Conservation (phyloP, 2,329 filamentous ascomycete genomes). For the Talaromyces sp. region DNA sequence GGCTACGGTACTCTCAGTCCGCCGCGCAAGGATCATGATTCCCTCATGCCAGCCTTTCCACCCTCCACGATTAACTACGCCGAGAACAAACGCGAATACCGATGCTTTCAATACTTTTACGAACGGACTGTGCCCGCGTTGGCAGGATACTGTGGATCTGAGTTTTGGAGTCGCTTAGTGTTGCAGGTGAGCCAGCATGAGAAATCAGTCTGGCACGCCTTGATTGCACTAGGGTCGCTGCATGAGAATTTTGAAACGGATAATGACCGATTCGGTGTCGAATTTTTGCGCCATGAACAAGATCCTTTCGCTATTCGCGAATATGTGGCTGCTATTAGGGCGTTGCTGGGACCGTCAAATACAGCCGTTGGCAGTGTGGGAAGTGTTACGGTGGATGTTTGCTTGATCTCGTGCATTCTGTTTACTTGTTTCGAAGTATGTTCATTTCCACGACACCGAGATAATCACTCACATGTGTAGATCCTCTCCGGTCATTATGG, state of each 20-base stretch:
- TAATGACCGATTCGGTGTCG: neutral
- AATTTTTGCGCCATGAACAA: neutral
- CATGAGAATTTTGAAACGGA: slow-evolving; percentile 25
- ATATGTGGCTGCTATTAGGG: slow-evolving; percentile 9
- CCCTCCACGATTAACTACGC: neutral
- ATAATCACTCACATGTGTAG: slow-evolving; percentile 13
- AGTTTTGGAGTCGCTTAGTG: slow-evolving; percentile 26
- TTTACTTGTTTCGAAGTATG: slow-evolving; percentile 27
- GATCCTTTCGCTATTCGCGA: slow-evolving; percentile 10
- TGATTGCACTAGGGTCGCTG: slow-evolving; percentile 29
- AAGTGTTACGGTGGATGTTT: slow-evolving; percentile 19
- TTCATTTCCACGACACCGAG: neutral
- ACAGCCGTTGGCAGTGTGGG: neutral
- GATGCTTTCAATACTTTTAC: slow-evolving; percentile 32
- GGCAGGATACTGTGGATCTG: slow-evolving; percentile 25
- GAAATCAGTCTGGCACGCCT: slow-evolving; percentile 25
- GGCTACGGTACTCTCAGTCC: slow-evolving; percentile 22
- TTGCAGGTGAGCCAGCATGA: slow-evolving; percentile 27
- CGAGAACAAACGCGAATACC: slow-evolving; percentile 23
- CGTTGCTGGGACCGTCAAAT: neutral
- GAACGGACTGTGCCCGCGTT: slow-evolving; percentile 27
- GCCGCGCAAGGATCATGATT: slow-evolving; percentile 8
- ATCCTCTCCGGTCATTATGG: slow-evolving; percentile 25
- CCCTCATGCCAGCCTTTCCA: neutral
- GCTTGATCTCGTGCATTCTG: slow-evolving; percentile 25